Base-by-base conservation (phyloP, 805 yeast species). In the Tetrapisispora pingtungensis region DNA sequence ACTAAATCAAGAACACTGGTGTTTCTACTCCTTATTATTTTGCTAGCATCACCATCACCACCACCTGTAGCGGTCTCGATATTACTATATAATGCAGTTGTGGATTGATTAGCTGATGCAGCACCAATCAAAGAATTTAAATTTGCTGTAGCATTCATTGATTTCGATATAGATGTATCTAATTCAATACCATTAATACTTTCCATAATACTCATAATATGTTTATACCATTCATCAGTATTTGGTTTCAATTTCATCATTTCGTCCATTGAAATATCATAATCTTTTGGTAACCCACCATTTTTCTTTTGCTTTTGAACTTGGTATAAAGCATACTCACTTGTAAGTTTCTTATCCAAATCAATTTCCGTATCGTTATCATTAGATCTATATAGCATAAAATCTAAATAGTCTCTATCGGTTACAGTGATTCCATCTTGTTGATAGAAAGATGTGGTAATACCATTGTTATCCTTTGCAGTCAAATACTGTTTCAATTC, bases 251-350 rank as follows among this genome's bases (percentile, higher is more conserved):
- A 18, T 14, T 42, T 36, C 41, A 46, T 22, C 12, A 57, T 32
- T 4, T 49, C 34, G 7, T 51, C 53, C 36, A 55, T 38, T 1
- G 48, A 37, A 5, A 43, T 17, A 10, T 30, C 8, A 2, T 26
- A 13, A 26, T 33, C 42, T 30, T 28, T 33, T 7, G 46, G 46
- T 10, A 43, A 22, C 6, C 41, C 45, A 22, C 43, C 44, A n/a
- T 34, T 26, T 15, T 42, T 48, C 20, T 47, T 43, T 32, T 42
- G 44, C 39, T 46, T 49, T 32, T 55, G 55, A 17, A 51, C 53
- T 42, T 51, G 54, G 40, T 44, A 61, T 18, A 61, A 37, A 1
- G 63, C 63, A 42, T 51, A 61, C 45, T 61, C 65, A 34, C 52
- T 51, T 7, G 49, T 52, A 38, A 61, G 45, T 40, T 61, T 61